Conservation (phyloP, 73 alveolate genomes). For the Tetrahymena thermophila region DNA sequence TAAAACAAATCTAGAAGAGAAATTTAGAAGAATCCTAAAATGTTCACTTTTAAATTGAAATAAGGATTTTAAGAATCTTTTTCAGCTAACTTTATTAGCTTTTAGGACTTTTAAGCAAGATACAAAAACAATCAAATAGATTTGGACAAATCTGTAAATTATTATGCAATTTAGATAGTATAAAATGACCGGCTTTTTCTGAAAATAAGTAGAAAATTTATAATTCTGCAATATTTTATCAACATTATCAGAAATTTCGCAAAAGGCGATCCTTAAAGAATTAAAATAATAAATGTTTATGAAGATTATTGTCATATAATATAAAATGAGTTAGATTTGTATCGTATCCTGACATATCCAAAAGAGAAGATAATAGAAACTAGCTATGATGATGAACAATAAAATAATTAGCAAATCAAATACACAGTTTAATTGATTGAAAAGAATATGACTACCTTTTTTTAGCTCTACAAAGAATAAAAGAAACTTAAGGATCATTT, state of each 20-base stretch:
- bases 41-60: neutral
- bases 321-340: neutral
- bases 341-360: neutral
- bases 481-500: neutral
- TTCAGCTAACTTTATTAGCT: neutral
- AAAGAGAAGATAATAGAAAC: neutral
- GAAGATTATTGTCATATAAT: neutral
- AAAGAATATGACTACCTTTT: neutral
- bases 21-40: neutral
- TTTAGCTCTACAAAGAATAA: neutral
- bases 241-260: neutral
- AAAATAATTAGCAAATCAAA: neutral
- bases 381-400: neutral
- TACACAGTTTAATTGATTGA: neutral
- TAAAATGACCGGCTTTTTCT: neutral
- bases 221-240: neutral
- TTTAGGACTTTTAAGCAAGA: neutral
- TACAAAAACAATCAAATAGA: neutral
- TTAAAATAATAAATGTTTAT: neutral
- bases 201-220: neutral
- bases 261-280: neutral
- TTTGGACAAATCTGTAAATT: neutral
- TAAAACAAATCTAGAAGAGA: neutral
- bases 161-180: neutral
- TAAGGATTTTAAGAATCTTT: neutral